These are phyloP conservation scores for Talaromyces piceae DNA, from an alignment of 2,329 filamentous ascomycete species.

Conservation along the genomic window DNA sequence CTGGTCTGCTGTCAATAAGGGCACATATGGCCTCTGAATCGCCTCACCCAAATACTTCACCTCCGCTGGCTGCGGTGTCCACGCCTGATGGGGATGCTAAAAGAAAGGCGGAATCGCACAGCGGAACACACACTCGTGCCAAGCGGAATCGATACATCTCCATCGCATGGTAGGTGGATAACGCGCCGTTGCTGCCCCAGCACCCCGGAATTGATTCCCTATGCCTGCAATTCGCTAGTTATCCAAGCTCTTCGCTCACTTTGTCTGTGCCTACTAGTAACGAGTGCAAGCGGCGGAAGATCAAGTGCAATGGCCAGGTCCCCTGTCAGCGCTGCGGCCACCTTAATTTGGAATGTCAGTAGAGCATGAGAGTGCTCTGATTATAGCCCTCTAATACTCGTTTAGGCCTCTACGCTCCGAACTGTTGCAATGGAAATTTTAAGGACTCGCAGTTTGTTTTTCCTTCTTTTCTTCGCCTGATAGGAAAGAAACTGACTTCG, in stretches of 20 bases:
- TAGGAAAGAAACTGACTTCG: neutral
- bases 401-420: constrained; percentile 54
- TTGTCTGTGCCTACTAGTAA: constrained; percentile 36
- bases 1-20: neutral
- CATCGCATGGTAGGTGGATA: constrained; percentile 51
- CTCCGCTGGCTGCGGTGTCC: constrained; percentile 18
- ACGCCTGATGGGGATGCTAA: constrained; percentile 25
- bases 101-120: constrained; percentile 36
- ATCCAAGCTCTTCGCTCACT: neutral
- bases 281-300: constrained; percentile 60
- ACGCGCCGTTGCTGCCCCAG: neutral
- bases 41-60: constrained; percentile 21
- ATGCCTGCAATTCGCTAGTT: constrained; percentile 2
- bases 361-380: neutral
- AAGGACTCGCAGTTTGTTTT: constrained; percentile 68
- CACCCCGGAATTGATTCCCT: neutral
- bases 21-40: constrained; percentile 28
- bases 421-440: constrained; percentile 68
- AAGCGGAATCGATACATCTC: constrained; percentile 63
- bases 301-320: constrained; percentile 60
- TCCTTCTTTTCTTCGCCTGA: neutral
- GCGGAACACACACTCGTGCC: constrained; percentile 46
- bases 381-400: neutral
- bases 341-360: constrained; percentile 51
- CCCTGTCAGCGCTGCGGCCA: constrained; percentile 60